A percentile compares a stretch with the other conserved stretches of the same genome.
phyloP scores from a whole-genome alignment of 1,284 basidiomycete species.

The Coniferiporia sulphurascens region DNA sequence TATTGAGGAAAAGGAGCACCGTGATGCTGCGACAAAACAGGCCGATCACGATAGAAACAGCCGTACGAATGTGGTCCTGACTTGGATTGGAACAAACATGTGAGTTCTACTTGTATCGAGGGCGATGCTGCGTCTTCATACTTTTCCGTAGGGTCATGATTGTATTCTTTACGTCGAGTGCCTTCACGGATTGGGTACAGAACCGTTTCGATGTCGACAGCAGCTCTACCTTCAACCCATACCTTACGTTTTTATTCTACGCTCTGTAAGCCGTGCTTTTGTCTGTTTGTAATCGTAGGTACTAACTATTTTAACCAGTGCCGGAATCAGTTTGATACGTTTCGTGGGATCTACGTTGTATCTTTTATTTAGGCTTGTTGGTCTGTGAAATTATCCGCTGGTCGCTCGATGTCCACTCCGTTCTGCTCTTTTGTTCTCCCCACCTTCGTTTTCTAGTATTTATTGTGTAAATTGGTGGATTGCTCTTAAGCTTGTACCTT shows the following conservation, averaged over 20 bases:
- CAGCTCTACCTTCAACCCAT: conserved; percentile 73
- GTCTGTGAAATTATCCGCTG: conserved; percentile 30
- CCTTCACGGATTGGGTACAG: conserved; percentile 64
- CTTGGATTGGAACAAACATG: conserved; percentile 86
- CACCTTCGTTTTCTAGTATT: neutral
- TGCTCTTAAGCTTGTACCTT: no score
- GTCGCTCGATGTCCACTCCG: conserved; percentile 6
- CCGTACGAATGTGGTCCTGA: conserved; percentile 78
- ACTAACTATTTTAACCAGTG: conserved; percentile 37
- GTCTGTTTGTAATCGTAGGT: conserved; percentile 3
- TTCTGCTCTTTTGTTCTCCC: neutral
- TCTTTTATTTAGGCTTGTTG: conserved; percentile 69
- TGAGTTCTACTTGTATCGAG: conserved; percentile 30
- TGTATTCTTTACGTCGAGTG: conserved; percentile 74
- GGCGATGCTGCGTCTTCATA: conserved; percentile 12
- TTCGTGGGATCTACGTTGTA: conserved; percentile 77
- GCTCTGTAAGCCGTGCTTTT: conserved; percentile 54
- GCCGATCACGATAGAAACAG: conserved; percentile 82
- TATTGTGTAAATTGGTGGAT: no score
- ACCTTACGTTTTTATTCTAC: conserved; percentile 78
- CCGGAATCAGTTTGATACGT: conserved; percentile 73
- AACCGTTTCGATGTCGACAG: conserved; percentile 42
- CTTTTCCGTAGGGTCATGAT: conserved; percentile 57
- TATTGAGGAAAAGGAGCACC: conserved; percentile 70
- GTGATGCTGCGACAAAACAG: conserved; percentile 85